Base-by-base conservation (phyloP, 805 yeast genomes). In the Candida arabinofermentans region DNA sequence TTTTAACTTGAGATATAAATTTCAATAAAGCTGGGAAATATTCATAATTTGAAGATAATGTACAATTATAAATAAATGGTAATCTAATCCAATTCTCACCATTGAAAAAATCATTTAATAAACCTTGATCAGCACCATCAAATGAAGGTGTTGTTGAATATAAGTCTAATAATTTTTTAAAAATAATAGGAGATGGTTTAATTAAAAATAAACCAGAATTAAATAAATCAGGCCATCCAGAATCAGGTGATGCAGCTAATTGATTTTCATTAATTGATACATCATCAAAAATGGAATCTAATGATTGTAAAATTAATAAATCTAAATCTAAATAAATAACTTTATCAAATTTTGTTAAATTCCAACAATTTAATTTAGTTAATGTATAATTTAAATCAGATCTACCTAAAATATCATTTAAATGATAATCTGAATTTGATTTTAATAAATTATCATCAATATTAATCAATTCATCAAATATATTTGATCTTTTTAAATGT, bases 101-200 rank as follows among this genome's bases (percentile, higher is more conserved):
- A 36, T 50, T 72, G 58, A 86, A 87, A 54, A 75, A 83, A 55
- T 85, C 86, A 61, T 89, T 89, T 48, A 89, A 68, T 27, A 89
- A 69, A 10, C 97, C 97, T 62, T 89, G 97, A 63, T 89, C 97
- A 2, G 95, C 91, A 32, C 96, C 96, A 62, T 89, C 97, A 52
- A 87, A 86, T 3, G 65, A 67, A 12, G 52, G 52, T 10, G 49
- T 51, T 4, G 55, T 48, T 1, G 40, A 24, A 36, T 65, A 58
- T 24, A 62, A 61, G 2, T 48, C 36, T 22, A 59, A 45, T 36
- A 88, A 67, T 24, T 66, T 63, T 3, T 59, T 46, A 50, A 67
- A 81, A 17, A 69, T 71, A 0, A 50, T 45, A 1, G 47, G 30
- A 49, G 69, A 66, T 3, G 95, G 95, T 27, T 70, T 68, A 22